Evolutionary conservation across 2,329 filamentous ascomycete species (phyloP).

Genomic region (Pseudogymnoascus sp.): DNA sequence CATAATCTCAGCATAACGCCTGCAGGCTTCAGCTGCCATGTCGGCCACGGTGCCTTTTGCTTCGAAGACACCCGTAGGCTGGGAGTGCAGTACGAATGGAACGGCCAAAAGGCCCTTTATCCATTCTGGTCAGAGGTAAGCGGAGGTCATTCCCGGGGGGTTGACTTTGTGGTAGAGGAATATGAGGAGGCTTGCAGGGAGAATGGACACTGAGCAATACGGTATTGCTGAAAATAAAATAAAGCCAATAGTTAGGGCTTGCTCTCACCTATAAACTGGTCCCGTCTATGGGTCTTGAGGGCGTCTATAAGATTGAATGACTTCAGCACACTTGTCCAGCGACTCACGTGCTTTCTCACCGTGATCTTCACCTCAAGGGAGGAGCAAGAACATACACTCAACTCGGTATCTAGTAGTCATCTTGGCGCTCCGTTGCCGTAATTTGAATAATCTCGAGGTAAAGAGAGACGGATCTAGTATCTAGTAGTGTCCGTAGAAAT

Average conservation of each 20-base stretch:
- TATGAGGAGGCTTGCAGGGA: background rate
- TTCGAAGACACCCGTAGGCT: constrained; percentile 82
- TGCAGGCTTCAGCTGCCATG: constrained; percentile 74
- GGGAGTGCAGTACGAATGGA: constrained; percentile 92
- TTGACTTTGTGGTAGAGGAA: background rate
- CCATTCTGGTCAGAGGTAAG: constrained; percentile 59
- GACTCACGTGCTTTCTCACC: constrained; percentile 14
- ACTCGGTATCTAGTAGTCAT: constrained; percentile 64
- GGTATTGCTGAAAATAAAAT: background rate
- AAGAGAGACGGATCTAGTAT: background rate
- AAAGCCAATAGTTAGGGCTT: background rate
- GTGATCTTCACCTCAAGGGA: background rate
- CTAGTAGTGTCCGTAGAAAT: background rate
- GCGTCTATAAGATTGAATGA: constrained; percentile 41
- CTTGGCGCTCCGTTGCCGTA: constrained; percentile 4
- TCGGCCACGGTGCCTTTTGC: constrained; percentile 56
- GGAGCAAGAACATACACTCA: constrained; percentile 53
- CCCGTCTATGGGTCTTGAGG: constrained; percentile 76
- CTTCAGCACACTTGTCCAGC: background rate
- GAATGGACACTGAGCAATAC: background rate
- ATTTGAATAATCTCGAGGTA: background rate
- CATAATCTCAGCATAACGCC: constrained; percentile 92
- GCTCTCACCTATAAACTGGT: constrained; percentile 71
- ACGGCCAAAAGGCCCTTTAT: constrained; percentile 92
- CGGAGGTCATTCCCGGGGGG: background rate